These are phyloP conservation scores for Leersia perrieri DNA, from an alignment of 176 grass and related monocot species.

Conservation along the genomic window DNA sequence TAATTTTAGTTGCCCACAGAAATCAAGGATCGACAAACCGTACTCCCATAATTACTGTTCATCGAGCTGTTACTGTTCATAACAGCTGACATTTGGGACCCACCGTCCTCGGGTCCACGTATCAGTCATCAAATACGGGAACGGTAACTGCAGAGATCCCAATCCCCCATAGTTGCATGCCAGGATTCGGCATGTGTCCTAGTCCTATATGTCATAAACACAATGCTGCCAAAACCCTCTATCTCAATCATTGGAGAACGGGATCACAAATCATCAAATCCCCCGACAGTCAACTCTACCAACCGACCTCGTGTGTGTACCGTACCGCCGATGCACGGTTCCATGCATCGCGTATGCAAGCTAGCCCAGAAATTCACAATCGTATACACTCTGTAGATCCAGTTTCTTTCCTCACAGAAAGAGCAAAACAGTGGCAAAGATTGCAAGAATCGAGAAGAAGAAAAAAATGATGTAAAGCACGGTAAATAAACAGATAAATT, in stretches of 20 bases:
- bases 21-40: too few species aligned
- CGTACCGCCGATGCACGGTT: not conserved
- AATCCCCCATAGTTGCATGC: not conserved
- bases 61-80: too few species aligned
- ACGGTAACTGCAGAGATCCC: too few species aligned
- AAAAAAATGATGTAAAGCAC: not conserved
- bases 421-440: not conserved
- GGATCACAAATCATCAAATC: not conserved
- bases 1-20: too few species aligned
- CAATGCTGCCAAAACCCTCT: not conserved
- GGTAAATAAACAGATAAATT: not conserved
- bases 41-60: too few species aligned
- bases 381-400: not conserved
- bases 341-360: not conserved
- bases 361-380: not conserved
- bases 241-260: not conserved
- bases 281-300: not conserved
- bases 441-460: not conserved
- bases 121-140: too few species aligned
- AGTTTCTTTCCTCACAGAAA: not conserved
- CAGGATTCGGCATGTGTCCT: not conserved
- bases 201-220: not conserved
- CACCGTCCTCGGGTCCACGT: too few species aligned
- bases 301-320: not conserved
- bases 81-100: too few species aligned